phyloP scores from a whole-genome alignment of 2,329 filamentous ascomycete species.

The Clonostachys sp. region DNA sequence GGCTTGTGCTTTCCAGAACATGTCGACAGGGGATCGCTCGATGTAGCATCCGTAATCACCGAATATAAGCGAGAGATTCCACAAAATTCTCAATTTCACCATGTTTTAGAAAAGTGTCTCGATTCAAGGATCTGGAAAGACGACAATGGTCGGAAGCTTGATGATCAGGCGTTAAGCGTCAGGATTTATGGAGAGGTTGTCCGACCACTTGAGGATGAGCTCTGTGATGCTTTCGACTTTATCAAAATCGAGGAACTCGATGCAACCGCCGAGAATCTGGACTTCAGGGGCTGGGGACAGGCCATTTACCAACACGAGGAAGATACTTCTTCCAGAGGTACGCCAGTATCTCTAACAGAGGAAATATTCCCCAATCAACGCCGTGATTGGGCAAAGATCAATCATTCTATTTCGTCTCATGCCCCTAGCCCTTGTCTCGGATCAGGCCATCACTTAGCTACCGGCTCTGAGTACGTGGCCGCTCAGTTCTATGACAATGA shows the following conservation, averaged over 20 bases:
- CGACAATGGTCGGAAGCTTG: not conserved
- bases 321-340: too few relatives aligned
- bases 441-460: too few relatives aligned
- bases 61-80: constrained; percentile 1
- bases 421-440: too few relatives aligned
- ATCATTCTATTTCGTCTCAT: too few relatives aligned
- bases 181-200: constrained; percentile 2
- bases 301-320: not conserved
- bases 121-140: constrained; percentile 1
- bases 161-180: not conserved
- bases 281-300: constrained; percentile 3
- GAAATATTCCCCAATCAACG: too few relatives aligned
- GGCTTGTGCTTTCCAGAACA: too few relatives aligned
- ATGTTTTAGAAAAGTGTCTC: constrained; percentile 2
- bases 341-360: too few relatives aligned
- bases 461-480: not conserved
- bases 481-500: constrained; percentile 1
- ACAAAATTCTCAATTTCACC: not conserved
- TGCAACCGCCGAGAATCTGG: not conserved
- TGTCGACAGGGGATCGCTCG: not conserved
- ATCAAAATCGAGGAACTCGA: constrained; percentile 3
- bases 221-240: constrained; percentile 1
- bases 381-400: too few relatives aligned
- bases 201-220: not conserved
- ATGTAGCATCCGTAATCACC: not conserved